Evolutionary conservation across 345 rosid species (phyloP), one percentile per base, ranked within the genome.

Genomic region (Citrus sp.): DNA sequence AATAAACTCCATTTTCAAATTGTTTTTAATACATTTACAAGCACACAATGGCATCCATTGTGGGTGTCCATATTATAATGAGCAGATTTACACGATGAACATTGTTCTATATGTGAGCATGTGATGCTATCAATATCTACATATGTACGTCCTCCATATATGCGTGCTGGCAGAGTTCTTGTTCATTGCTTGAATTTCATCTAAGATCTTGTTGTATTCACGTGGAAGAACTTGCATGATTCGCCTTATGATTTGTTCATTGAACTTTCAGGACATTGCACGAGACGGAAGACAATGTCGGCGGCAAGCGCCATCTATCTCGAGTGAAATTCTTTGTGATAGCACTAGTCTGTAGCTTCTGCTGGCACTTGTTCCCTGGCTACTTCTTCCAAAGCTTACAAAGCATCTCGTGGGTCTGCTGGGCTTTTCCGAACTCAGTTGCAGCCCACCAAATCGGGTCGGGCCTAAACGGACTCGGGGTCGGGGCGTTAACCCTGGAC

Each of bases 381-480:
- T 85, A 84, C 82, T 68, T 87, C 66, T 87, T 87, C 82, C 80
- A 78, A 55, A 69, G 84, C 27, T 55, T 83, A 21, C 79, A 76
- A 55, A 80, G 80, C 77, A 75, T 87, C 40, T 83, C 90, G 10
- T 85, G 86, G 88, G 73, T 85, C 58, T 87, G 90, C 67, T 82
- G 81, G 84, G 84, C 75, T 13, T 85, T 80, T 30, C 86, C 90
- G 16, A 82, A 80, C 37, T 83, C 83, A 4, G 82, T 85, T 67
- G 85, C 83, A 6, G 88, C 87, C 55, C 88, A 87, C 6, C 88
- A 87, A 71, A 38, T 87, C 6, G 90, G 90, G 9, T 87, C 90
- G 1, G 90, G 90, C 30, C 37, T 79, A 66, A 66, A 28, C 38
- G 87, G 88, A 22, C 83, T 87, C 1, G 90, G 86, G 1, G 3